Base-by-base conservation (phyloP, 2,329 filamentous ascomycete species). In the Pseudonectria foliicola region DNA sequence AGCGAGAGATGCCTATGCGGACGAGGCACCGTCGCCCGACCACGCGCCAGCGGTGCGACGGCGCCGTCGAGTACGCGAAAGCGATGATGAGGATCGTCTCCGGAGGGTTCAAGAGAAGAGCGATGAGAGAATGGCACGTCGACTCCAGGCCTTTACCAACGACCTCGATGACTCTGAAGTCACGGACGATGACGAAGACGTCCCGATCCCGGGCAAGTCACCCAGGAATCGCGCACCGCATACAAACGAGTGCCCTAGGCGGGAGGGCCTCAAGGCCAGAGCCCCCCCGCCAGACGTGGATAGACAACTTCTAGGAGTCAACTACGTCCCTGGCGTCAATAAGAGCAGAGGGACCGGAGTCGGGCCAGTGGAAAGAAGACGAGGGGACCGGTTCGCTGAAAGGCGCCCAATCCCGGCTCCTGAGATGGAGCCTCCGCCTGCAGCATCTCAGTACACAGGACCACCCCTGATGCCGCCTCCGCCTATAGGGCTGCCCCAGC, bases 201-300 rank as follows among this genome's bases (percentile, higher is more conserved):
- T 59, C 11, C 49, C 64, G 16, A 66, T 64, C 3, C 55, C 71
- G 12, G 71, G 71, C 14, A 77, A 77, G 40, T 62, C 68, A 10
- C 63, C 66, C 2, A 66, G 63, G 11, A 75, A 81, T 47, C 75
- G n/a, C n/a, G n/a, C n/a, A n/a, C n/a, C n/a, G n/a, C n/a, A 77
- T 48, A 70, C 78, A 67, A 78, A 78, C 38, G 74, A 81, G 18
- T 66, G 76, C 40, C 80, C 76, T 40, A 58, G 65, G 30, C 59
- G 61, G 34, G 53, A 61, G 27, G 38, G 41, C 7, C 48, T 48
- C 35, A 42, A 37, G 31, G 48, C 57, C 23, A 51, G 57, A 16
- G 46, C 52, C 7, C 44, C 55, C 14, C 39, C 50, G 29, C 35
- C 36, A 15, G 39, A 47, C 23, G 40, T 49, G 14, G 61, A 55